phyloP scores from a whole-genome alignment of 2,329 filamentous ascomycete genomes.

The Fusarium oxysporum region DNA sequence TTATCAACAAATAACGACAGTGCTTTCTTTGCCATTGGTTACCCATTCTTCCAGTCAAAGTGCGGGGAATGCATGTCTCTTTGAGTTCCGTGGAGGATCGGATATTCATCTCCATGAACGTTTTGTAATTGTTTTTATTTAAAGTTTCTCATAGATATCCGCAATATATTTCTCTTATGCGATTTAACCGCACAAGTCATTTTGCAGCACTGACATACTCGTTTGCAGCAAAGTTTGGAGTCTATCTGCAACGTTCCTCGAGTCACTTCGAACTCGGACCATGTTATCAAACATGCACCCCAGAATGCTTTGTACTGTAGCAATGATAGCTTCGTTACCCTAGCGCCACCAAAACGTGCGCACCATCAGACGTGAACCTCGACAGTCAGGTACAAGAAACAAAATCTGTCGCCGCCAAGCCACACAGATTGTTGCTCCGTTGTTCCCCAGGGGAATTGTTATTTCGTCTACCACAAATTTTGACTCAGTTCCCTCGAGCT shows the following conservation, averaged over 20 bases:
- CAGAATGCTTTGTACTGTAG: neutral
- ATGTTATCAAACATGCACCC: conserved; percentile 10
- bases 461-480: conserved; percentile 9
- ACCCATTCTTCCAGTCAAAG: neutral
- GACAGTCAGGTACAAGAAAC: conserved; percentile 9
- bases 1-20: neutral
- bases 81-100: conserved; percentile 10
- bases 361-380: neutral
- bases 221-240: neutral
- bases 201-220: neutral
- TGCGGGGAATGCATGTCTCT: conserved; percentile 34
- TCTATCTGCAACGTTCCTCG: neutral
- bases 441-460: neutral
- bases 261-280: conserved; percentile 13
- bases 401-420: neutral
- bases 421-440: neutral
- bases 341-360: conserved; percentile 10
- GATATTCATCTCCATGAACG: conserved; percentile 9
- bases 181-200: neutral
- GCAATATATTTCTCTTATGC: neutral
- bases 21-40: conserved; percentile 20
- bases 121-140: neutral
- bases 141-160: neutral
- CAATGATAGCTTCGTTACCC: conserved; percentile 8
- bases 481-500: neutral